Percentiles rank a stretch among this genome's conserved stretches.
Conservation (phyloP, 2,329 filamentous ascomycete species). For the Tolypocladium cylindrosporum region DNA sequence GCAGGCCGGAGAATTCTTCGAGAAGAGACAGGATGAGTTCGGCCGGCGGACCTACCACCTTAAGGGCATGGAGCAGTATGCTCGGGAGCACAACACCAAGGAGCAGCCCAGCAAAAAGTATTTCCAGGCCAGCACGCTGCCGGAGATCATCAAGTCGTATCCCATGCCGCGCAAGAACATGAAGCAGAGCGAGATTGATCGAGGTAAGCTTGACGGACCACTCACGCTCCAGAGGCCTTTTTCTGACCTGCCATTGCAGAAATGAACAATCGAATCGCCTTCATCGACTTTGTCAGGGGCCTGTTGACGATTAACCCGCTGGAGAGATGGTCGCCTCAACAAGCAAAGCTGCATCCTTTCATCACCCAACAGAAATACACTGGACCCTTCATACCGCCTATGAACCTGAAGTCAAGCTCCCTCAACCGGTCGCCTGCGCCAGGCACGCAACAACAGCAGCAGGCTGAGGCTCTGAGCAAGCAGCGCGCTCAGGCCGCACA, state of each 20-base stretch:
- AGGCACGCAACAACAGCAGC: slow-evolving; percentile 90
- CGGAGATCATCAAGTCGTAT: slow-evolving; percentile 96
- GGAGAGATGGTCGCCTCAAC: slow-evolving; percentile 94
- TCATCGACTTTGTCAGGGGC: slow-evolving; percentile 95
- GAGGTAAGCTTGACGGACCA: slow-evolving; percentile 50
- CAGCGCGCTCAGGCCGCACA: slow-evolving; percentile 69
- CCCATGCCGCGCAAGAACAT: slow-evolving; percentile 99
- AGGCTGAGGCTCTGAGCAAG: slow-evolving; percentile 88
- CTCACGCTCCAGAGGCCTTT: too few species aligned
- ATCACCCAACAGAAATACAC: slow-evolving; percentile 98
- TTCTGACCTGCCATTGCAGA: slow-evolving; percentile 43
- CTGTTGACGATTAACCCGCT: slow-evolving; percentile 89
- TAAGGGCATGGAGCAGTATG: slow-evolving; percentile 97
- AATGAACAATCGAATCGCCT: slow-evolving; percentile 95
- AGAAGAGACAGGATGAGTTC: slow-evolving; percentile 85
- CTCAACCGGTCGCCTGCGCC: slow-evolving; percentile 81
- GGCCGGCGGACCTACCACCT: slow-evolving; percentile 82
- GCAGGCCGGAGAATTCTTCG: slow-evolving; percentile 93
- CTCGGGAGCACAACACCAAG: slow-evolving; percentile 88
- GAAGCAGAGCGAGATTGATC: slow-evolving; percentile 92
- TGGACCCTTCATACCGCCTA: slow-evolving; percentile 89
- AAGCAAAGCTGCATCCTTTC: slow-evolving; percentile 94
- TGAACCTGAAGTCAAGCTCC: slow-evolving; percentile 86
- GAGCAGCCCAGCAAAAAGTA: slow-evolving; percentile 99
- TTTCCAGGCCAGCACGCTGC: slow-evolving; percentile 86